Conservation (phyloP, 2,329 filamentous ascomycete species). For the Conoideocrella luteorostrata region DNA sequence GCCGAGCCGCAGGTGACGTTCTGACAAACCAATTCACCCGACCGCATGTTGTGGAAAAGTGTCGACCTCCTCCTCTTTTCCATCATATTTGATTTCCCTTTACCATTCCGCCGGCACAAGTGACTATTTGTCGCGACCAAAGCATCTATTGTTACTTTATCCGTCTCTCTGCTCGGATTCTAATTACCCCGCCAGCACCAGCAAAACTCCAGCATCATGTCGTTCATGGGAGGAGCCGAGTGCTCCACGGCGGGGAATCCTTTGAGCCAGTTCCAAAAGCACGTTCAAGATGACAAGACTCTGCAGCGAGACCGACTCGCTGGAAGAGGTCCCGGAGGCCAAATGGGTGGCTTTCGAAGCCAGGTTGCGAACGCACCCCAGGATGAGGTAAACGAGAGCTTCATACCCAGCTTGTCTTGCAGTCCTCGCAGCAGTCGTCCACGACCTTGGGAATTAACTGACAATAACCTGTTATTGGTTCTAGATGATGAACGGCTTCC, state of each 20-base stretch:
- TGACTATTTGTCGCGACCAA: neutral
- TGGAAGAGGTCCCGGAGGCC: conserved; percentile 62
- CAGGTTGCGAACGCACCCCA: conserved; percentile 62
- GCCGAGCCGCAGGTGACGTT: conserved; percentile 13
- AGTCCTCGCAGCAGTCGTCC: too few species aligned
- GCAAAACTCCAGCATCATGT: conserved; percentile 53
- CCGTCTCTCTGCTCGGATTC: neutral
- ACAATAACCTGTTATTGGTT: neutral
- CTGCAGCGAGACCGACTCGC: conserved; percentile 85
- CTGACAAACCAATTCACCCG: conserved; percentile 9
- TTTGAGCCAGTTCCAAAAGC: conserved; percentile 94
- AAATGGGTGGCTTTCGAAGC: conserved; percentile 73
- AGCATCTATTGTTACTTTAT: neutral
- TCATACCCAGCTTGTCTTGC: too few species aligned
- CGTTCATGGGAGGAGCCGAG: conserved; percentile 90
- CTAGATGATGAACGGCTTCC: conserved; percentile 89
- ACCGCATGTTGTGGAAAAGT: conserved; percentile 1
- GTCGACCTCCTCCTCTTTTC: conserved; percentile 2
- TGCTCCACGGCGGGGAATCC: conserved; percentile 96
- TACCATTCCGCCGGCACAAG: neutral
- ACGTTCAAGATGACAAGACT: conserved; percentile 92
- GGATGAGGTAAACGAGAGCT: conserved; percentile 56
- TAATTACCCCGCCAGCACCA: neutral
- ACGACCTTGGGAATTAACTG: too few species aligned
- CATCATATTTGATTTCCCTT: too few species aligned